These are phyloP conservation scores for Marchantia paleacea DNA, from an alignment of 225 moss, liverwort and hornwort genomes.

Conservation along the genomic window DNA sequence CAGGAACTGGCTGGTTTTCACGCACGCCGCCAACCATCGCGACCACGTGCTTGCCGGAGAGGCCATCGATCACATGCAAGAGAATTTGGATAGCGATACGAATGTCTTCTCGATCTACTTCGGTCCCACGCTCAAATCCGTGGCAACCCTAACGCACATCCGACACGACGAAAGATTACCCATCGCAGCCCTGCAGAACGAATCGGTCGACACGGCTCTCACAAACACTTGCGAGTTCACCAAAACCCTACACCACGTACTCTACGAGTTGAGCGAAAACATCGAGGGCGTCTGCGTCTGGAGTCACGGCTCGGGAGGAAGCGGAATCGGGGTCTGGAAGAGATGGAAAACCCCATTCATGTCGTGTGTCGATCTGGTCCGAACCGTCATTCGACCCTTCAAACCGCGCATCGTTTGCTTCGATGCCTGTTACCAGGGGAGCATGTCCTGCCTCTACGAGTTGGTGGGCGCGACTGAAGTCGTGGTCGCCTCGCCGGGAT, in stretches of 20 bases:
- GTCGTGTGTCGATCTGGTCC: slow-evolving; percentile 15
- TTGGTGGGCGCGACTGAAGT: slow-evolving; percentile 8
- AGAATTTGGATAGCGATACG: neutral
- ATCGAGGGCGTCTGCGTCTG: slow-evolving; percentile 9
- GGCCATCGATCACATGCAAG: slow-evolving; percentile 9
- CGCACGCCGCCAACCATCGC: slow-evolving; percentile 15
- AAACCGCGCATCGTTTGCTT: slow-evolving; percentile 14
- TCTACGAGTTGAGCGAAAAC: neutral
- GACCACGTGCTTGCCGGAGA: slow-evolving; percentile 12
- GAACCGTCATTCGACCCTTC: slow-evolving; percentile 10
- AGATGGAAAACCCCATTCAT: slow-evolving; percentile 18
- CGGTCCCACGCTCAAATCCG: slow-evolving; percentile 5
- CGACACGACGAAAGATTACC: neutral
- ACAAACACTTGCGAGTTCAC: neutral
- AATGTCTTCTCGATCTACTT: slow-evolving; percentile 20
- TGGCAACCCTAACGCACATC: slow-evolving; percentile 4
- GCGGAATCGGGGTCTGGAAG: slow-evolving; percentile 18
- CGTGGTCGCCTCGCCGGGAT: slow-evolving; percentile 15
- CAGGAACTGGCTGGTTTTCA: slow-evolving; percentile 15
- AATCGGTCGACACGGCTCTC: neutral
- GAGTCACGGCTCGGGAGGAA: slow-evolving; percentile 20
- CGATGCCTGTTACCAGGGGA: slow-evolving; percentile 19
- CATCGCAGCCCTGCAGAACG: neutral
- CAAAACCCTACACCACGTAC: neutral
- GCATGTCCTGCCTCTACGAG: slow-evolving; percentile 15